A percentile compares a stretch with the other conserved stretches of the same genome.
These are phyloP conservation scores for Drechslera avenae DNA, from an alignment of 2,329 filamentous ascomycete genomes.

Conservation along the genomic window DNA sequence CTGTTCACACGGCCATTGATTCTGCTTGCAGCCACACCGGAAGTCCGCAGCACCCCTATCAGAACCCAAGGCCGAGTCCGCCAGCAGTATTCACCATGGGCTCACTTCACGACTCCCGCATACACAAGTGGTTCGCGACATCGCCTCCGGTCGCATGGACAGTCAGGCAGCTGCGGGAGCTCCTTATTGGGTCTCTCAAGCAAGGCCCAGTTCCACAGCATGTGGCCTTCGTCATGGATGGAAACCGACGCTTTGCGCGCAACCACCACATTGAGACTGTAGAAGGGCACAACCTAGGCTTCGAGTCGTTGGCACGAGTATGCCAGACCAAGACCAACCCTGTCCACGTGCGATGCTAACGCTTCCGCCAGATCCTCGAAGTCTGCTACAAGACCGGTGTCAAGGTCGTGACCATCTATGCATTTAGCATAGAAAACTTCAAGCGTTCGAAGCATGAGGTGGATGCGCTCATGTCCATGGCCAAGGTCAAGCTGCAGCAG, in stretches of 20 bases:
- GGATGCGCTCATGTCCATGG: slow-evolving; percentile 95
- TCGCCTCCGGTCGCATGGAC: slow-evolving; percentile 92
- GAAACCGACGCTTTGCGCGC: slow-evolving; percentile 89
- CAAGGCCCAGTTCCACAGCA: slow-evolving; percentile 93
- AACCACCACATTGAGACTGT: slow-evolving; percentile 93
- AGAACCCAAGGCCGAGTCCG: slow-evolving; percentile 15
- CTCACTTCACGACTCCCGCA: slow-evolving; percentile 64
- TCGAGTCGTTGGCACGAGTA: slow-evolving; percentile 89
- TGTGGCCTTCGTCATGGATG: slow-evolving; percentile 99
- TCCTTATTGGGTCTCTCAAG: slow-evolving; percentile 84
- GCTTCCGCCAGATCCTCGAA: slow-evolving; percentile 71
- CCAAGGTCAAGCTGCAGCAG: slow-evolving; percentile 91
- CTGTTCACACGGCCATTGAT: neutral
- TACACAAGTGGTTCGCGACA: slow-evolving; percentile 77
- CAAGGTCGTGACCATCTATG: slow-evolving; percentile 95
- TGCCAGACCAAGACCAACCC: slow-evolving; percentile 33
- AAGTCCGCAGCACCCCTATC: slow-evolving; percentile 16
- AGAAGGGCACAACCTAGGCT: slow-evolving; percentile 93
- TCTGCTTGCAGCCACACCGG: slow-evolving; percentile 4
- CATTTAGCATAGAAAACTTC: slow-evolving; percentile 99
- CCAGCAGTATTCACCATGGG: slow-evolving; percentile 37
- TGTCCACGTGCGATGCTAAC: slow-evolving; percentile 41
- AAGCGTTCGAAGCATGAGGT: slow-evolving; percentile 96
- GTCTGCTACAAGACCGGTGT: slow-evolving; percentile 98
- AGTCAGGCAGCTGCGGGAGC: slow-evolving; percentile 76